Conservation (phyloP, 352 stramenopile genomes). For the Pythium folliculosum region DNA sequence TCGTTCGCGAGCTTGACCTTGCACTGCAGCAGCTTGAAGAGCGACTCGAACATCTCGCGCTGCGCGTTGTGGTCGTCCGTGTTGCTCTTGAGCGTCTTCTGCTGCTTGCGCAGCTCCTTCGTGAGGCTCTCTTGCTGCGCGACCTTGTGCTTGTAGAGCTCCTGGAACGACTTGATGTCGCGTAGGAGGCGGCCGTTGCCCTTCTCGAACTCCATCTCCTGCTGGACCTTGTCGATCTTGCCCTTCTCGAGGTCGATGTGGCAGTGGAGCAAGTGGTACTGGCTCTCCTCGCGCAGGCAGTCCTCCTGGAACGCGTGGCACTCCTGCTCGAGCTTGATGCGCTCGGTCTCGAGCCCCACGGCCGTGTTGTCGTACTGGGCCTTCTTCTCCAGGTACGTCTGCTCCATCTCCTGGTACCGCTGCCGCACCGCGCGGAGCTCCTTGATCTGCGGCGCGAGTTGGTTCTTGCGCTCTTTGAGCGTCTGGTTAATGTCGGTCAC, state of each 20-base stretch:
- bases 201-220: conserved; percentile 88
- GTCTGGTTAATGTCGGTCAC: conserved; percentile 92
- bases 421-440: conserved; percentile 88
- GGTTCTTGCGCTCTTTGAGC: conserved; percentile 90
- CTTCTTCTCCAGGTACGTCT: conserved; percentile 88
- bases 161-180: conserved; percentile 88
- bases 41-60: conserved; percentile 81
- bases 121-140: conserved; percentile 88
- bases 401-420: conserved; percentile 90
- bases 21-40: conserved; percentile 77
- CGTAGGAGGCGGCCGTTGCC: conserved; percentile 77
- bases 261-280: conserved; percentile 86
- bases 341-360: conserved; percentile 85
- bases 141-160: conserved; percentile 92
- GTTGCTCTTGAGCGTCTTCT: conserved; percentile 87
- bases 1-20: conserved; percentile 69
- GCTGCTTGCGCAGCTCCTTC: conserved; percentile 90
- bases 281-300: conserved; percentile 83
- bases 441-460: conserved; percentile 92
- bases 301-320: conserved; percentile 89
- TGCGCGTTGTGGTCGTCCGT: conserved; percentile 76
- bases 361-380: conserved; percentile 88
- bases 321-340: conserved; percentile 90
- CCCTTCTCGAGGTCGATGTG: conserved; percentile 71
- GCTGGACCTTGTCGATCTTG: conserved; percentile 79